Evolutionary conservation across 768 basidiomycete species (phyloP), one percentile per base, ranked within the genome.

Genomic region (Pleurotus giganteus): DNA sequence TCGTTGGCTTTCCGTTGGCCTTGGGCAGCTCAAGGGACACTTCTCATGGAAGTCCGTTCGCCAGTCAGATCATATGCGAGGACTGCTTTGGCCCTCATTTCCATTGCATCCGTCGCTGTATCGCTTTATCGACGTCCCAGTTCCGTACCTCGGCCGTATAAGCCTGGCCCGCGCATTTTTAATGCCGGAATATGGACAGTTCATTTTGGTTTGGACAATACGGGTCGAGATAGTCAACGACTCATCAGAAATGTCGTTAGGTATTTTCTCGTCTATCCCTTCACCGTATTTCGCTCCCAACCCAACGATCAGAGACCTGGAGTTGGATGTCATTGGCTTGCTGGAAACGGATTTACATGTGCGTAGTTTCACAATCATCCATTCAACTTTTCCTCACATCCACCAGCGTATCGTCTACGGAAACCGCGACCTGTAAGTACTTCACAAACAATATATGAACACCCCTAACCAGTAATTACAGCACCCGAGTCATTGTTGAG

Each of bases 161-260:
- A 83, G 52, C 71, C 83, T 24, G 83, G 81, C 2, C 77, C 84
- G 13, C 74, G 88, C 27, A 76, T 89, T n/a, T 72, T 94, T 39
- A 86, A 84, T 17, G 85, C 88, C 4, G 93, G 89, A 2, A 91
- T 95, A 26, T 95, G 92, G 93, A 92, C 94, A 0, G 78, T 96
- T 23, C 94, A 96, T 67, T 96, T 96, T 65, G 94, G 94, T 52
- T 73, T 82, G 24, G 83, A 92, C 68, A 84, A 89, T 58, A 82
- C 80, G 39, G 85, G 89, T 2, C 68, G 81, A 57, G 89, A 91
- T 60, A 90, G 88, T 63, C 88, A 89, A 66, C 67, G 79, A 37
- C 74, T 85, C 3, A 83, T 91, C 65, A 73, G 81, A 58, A 80
- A 85, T 55, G 63, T 79, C 23, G 68, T 79, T 3, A 68, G 59